Conservation (phyloP, 129 eudicot species). For the Centella asiatica region DNA sequence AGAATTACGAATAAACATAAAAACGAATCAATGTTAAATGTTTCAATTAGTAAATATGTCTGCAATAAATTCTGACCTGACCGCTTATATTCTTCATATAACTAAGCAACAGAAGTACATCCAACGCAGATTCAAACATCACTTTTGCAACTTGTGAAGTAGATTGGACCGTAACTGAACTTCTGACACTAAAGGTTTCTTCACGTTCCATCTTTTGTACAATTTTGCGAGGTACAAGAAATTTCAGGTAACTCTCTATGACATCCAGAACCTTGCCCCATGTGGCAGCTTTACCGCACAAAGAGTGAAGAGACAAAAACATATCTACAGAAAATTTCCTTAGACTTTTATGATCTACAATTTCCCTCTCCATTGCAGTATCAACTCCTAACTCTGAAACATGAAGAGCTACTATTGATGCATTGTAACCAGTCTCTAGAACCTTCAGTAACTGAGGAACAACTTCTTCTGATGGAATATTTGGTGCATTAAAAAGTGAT, state of each 20-base stretch:
- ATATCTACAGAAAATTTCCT: conserved; percentile 65
- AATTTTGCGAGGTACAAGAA: conserved; percentile 66
- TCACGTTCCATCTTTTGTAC: conserved; percentile 35
- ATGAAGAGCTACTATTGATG: conserved; percentile 46
- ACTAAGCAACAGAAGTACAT: conserved; percentile 59
- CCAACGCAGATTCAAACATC: conserved; percentile 87
- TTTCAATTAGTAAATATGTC: neutral
- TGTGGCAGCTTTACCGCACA: conserved; percentile 51
- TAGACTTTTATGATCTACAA: conserved; percentile 55
- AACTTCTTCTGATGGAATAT: conserved; percentile 61
- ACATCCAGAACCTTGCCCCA: conserved; percentile 80
- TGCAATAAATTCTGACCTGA: conserved; percentile 45
- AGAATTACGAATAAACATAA: neutral
- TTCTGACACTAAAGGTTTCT: conserved; percentile 34
- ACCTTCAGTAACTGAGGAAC: conserved; percentile 58
- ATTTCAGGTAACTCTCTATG: conserved; percentile 54
- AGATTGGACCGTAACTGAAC: conserved; percentile 56
- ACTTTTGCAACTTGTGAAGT: conserved; percentile 81
- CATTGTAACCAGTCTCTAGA: conserved; percentile 59
- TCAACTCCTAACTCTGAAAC: conserved; percentile 71
- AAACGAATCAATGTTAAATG: neutral
- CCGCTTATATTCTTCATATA: conserved; percentile 81
- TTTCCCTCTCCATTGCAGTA: conserved; percentile 66
- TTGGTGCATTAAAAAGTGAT: conserved; percentile 44
- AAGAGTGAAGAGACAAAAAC: conserved; percentile 58